Base-by-base conservation (phyloP, 179 eudicot species). In the Sideroxylon spinosum region DNA sequence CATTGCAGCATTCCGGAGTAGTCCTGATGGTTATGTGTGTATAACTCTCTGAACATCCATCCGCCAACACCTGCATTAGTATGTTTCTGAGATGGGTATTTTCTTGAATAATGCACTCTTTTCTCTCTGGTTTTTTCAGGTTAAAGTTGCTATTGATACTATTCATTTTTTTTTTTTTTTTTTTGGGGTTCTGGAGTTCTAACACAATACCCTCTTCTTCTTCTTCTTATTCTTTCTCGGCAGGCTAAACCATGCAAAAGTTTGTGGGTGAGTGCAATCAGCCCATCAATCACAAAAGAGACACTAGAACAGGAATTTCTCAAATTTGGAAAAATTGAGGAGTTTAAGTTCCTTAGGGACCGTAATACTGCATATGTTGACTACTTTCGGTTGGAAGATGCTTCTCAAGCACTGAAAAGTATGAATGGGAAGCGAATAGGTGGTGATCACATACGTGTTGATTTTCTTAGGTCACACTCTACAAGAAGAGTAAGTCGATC, bases 171-270 rank as follows among this genome's bases (percentile, higher is more conserved):
- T 26, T 55, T 70, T 49, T 2, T 49, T 22, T 6, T 60, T 6
- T 62, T 62, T n/a, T 60, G 46, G 12, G 29, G 23, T 12, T 29
- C 19, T 29, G 0, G 22, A 53, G 63, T 66, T 76, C 20, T 55
- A 2, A 76, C 63, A n/a, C 6, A 26, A 3, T 4, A 10, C 61
- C 16, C 37, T 48, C 11, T 61, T 37, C 46, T 57, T 67, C 44
- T 65, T 67, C 57, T 71, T 29, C 55, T 44, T 48, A 11, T 71
- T 74, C 77, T 32, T 73, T 60, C 72, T 82, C 75, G 73, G 84
- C 92, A 96, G 98, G 98, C 99, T 75, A 96, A 86, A 83, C 97
- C 96, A 49, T 94, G 98, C 71, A 94, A 92, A 82, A 93, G 89
- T 83, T 85, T 96, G 70, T 96, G 99, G 97, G 92, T 96, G 46